Evolutionary conservation across 1,139 yeast species (phyloP).

Genomic region (Candida pseudoviswanathii): DNA sequence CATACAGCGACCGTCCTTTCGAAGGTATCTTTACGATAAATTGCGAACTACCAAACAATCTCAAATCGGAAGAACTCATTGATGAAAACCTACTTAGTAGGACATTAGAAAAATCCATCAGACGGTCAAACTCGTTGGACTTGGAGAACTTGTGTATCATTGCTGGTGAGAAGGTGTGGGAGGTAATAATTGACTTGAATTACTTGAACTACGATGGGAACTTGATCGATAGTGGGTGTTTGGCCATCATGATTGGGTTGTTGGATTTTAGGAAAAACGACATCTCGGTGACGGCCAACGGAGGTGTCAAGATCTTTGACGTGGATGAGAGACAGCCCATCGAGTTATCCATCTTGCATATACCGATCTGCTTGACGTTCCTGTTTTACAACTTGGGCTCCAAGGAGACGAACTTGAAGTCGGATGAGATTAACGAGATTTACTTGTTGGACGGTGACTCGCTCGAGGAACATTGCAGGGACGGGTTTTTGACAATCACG

Average conservation of each 20-base stretch:
- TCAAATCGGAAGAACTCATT: slow-evolving; percentile 1
- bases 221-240: slow-evolving; percentile 83
- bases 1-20: slow-evolving; percentile 89
- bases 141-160: slow-evolving; percentile 86
- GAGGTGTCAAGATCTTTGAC: slow-evolving; percentile 63
- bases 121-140: slow-evolving; percentile 88
- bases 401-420: slow-evolving; percentile 68
- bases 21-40: slow-evolving; percentile 87
- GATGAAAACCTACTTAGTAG: slow-evolving; percentile 81
- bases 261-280: slow-evolving; percentile 86
- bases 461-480: slow-evolving; percentile 75
- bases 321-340: slow-evolving; percentile 84
- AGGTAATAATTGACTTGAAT: slow-evolving; percentile 84
- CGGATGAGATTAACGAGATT: slow-evolving; percentile 59
- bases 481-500: slow-evolving; percentile 82
- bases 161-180: slow-evolving; percentile 93
- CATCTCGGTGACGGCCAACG: slow-evolving; percentile 62
- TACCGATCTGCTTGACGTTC: slow-evolving; percentile 90
- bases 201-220: slow-evolving; percentile 91
- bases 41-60: slow-evolving; percentile 58
- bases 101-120: slow-evolving; percentile 85
- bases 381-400: slow-evolving; percentile 69
- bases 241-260: slow-evolving; percentile 86
- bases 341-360: slow-evolving; percentile 79
- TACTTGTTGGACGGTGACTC: slow-evolving; percentile 75